Base-by-base conservation (phyloP, 768 basidiomycete genomes). In the Boletus eberwhitei region DNA sequence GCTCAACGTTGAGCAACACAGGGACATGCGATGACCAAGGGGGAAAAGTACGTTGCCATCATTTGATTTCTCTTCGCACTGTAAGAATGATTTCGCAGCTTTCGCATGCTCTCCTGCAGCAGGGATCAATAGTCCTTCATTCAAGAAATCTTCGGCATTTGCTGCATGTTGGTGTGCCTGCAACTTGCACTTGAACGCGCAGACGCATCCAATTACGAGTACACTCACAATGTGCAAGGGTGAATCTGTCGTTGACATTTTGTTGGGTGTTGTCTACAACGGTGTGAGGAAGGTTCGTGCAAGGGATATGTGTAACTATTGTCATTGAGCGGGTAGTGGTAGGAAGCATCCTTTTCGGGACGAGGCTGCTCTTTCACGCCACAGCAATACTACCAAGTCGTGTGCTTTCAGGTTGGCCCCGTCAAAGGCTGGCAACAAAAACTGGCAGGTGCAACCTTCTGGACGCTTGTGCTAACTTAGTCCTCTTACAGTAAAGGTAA, bases 91-190 rank as follows among this genome's bases (percentile, higher is more conserved):
- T 55, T 85, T 84, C 16, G 90, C 88, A 29, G 91, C 88, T 64
- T 85, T 87, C 57, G 75, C 68, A 61, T 92, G 87, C 59, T 91
- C 87, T 57, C 88, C 85, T 24, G 82, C 78, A 12, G 90, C 87
- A 35, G 82, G 81, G 21, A 90, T 80, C 49, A 90, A 78, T 7
- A 89, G 74, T 13, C 90, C 90, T 54, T 82, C 79, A 13, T 75
- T 77, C 42, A 79, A 65, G 63, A 80, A 82, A 54, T 91, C 88
- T 48, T 92, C 89, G 35, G 89, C 90, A 63, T 87, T 87, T 16
- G 85, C 84, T 50, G 87, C 87, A 71, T 91, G 88, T 62, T 87
- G 84, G 68, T 93, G 88, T 21, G 90, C 90, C 89, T 92, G 67
- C 22, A 19, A n/a, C 31, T 37, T 42, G 50, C 41, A 31, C 51